Percentiles rank a stretch among this genome's conserved stretches.
Conservation (phyloP, 2,329 filamentous ascomycete genomes). For the Aspergillus viridinutans region DNA sequence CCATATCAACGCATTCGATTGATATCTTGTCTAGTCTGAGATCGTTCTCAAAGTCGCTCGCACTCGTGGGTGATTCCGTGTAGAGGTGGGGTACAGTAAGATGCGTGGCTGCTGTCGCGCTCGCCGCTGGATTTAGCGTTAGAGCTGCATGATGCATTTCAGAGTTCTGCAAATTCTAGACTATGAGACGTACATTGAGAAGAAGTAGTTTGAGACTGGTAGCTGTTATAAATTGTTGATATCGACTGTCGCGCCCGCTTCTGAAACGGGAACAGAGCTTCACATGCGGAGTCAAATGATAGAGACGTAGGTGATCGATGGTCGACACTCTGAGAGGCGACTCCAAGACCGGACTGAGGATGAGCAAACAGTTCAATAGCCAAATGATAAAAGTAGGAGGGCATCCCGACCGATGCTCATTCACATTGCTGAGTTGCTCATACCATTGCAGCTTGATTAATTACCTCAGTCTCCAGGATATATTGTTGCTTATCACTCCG, state of each 20-base stretch:
- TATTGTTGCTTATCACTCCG: conserved; percentile 1
- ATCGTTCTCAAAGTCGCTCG: conserved; percentile 47
- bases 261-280: conserved; percentile 37
- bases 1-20: conserved; percentile 78
- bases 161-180: neutral
- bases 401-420: conserved; percentile 46
- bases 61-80: conserved; percentile 14
- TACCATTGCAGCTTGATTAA: conserved; percentile 2
- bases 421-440: conserved; percentile 21
- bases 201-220: conserved; percentile 8
- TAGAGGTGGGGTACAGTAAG: conserved; percentile 13
- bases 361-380: conserved; percentile 55
- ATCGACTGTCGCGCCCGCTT: conserved; percentile 18
- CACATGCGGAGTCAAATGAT: conserved; percentile 32
- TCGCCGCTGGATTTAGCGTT: neutral
- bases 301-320: conserved; percentile 19
- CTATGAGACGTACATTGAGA: conserved; percentile 4
- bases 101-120: neutral
- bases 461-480: neutral
- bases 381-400: conserved; percentile 61
- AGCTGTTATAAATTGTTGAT: conserved; percentile 9
- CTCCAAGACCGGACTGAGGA: conserved; percentile 14
- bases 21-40: conserved; percentile 78
- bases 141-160: conserved; percentile 6
- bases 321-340: conserved; percentile 3